Percentiles rank a stretch among this genome's conserved stretches.
These are phyloP conservation scores for Eucalyptus curtisii DNA, from an alignment of 345 rosid genomes.

Conservation along the genomic window DNA sequence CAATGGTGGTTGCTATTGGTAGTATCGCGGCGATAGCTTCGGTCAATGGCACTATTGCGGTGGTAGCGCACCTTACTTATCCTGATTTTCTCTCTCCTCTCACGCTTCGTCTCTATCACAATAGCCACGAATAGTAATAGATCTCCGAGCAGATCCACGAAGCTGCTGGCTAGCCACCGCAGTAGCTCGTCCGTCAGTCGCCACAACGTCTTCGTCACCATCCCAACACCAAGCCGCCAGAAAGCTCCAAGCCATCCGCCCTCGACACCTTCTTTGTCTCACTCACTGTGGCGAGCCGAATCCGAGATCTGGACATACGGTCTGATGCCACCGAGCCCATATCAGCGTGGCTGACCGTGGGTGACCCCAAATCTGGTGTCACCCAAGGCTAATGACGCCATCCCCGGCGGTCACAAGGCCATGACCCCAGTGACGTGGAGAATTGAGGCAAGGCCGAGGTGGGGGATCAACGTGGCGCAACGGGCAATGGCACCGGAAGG, in stretches of 20 bases:
- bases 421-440: no score
- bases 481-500: no score
- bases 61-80: not conserved
- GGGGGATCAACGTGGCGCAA: no score
- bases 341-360: fast-evolving
- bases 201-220: not conserved
- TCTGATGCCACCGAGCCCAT: not conserved
- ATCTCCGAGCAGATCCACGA: no score
- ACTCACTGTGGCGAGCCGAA: not conserved
- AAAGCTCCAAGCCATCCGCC: fast-evolving
- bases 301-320: not conserved
- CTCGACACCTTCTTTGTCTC: not conserved
- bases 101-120: fast-evolving
- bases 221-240: not conserved
- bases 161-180: no score
- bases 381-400: no score
- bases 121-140: not conserved
- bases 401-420: no score
- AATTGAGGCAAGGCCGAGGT: no score
- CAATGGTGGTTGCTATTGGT: fast-evolving
- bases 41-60: not conserved
- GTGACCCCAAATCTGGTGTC: not conserved
- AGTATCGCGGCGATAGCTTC: fast-evolving
- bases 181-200: no score
- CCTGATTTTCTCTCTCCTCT: not conserved